Base-by-base conservation (phyloP, 805 yeast species). In the Isabelozyma heimii region DNA sequence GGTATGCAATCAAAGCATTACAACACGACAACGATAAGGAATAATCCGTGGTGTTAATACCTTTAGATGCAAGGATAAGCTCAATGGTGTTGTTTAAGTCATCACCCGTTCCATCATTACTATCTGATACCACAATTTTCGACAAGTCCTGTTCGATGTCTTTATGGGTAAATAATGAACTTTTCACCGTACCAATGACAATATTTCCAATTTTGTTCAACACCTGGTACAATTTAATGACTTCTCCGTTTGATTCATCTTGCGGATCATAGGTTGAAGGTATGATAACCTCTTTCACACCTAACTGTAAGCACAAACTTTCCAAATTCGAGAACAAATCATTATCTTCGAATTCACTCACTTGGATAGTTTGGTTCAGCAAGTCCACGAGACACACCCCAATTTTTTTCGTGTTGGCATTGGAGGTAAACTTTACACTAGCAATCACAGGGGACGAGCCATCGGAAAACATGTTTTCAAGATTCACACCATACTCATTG, bases 301-400 rank as follows among this genome's bases (percentile, higher is more conserved):
- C 97, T 35, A 91, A 72, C 65, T 94, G 99, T 56, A 94, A 86
- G 50, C 91, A 66, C 44, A 91, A 75, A 43, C 95, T 84, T 64
- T 94, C 98, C 52, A 92, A 66, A 61, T 91, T 92, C 1, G 96
- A 84, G 57, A 81, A 91, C 8, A 90, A 75, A 43, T 92, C 98
- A 60, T 89, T 91, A 63, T 94, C 99, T 8, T 80, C 79, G 54
- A 92, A 87, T 62, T 91, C 96, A 14, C 85, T 69, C 45, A 91
- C 69, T 16, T 94, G 91, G 30, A 94, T 74, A 30, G 75, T 73
- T 51, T 81, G 79, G 43, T 79, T 75, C 57, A 83, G 83, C 37
- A 89, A 81, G 62, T 94, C 96, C 28, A 89, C 76, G 59, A 88
- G 87, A 45, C 94, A 79, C 20, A 89, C 81, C 0, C 97, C 98